These are phyloP conservation scores for Serendipita sp. DNA, from an alignment of 768 basidiomycete genomes.

Conservation along the genomic window DNA sequence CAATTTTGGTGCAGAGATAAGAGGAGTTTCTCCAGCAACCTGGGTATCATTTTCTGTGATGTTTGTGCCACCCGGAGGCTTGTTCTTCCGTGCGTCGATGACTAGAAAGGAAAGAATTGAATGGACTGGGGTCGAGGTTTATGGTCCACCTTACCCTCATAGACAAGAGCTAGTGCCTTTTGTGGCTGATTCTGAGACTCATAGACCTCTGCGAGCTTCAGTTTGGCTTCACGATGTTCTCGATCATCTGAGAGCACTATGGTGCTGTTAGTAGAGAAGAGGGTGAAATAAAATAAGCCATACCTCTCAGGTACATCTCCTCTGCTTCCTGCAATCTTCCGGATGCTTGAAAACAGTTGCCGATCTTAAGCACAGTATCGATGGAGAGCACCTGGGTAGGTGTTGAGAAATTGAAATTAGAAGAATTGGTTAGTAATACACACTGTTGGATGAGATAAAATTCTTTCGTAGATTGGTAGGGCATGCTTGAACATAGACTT, in stretches of 20 bases:
- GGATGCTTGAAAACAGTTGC: conserved; percentile 62
- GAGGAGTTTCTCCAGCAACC: not conserved
- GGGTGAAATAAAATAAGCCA: conserved; percentile 12
- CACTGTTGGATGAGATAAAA: conserved; percentile 62
- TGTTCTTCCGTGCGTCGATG: conserved; percentile 20
- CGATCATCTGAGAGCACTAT: conserved; percentile 31
- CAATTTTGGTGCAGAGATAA: conserved; percentile 16
- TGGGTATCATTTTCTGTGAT: conserved; percentile 11
- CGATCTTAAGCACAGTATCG: conserved; percentile 44
- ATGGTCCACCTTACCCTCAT: conserved; percentile 41
- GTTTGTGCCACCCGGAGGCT: conserved; percentile 10
- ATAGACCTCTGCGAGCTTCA: conserved; percentile 80
- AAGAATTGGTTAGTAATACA: conserved; percentile 14
- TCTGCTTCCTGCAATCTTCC: conserved; percentile 62
- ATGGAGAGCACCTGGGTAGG: not conserved
- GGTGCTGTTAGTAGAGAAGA: not conserved
- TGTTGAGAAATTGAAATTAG: too few species aligned
- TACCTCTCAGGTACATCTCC: conserved; percentile 72
- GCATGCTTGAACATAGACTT: conserved; percentile 64
- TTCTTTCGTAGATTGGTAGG: conserved; percentile 57
- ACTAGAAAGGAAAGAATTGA: conserved; percentile 15
- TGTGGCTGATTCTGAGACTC: conserved; percentile 68
- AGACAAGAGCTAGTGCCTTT: conserved; percentile 70
- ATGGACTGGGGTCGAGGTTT: not conserved
- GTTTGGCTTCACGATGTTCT: conserved; percentile 62